phyloP scores from a whole-genome alignment of 78 protist species.

The Pelomyxa schiedti region DNA sequence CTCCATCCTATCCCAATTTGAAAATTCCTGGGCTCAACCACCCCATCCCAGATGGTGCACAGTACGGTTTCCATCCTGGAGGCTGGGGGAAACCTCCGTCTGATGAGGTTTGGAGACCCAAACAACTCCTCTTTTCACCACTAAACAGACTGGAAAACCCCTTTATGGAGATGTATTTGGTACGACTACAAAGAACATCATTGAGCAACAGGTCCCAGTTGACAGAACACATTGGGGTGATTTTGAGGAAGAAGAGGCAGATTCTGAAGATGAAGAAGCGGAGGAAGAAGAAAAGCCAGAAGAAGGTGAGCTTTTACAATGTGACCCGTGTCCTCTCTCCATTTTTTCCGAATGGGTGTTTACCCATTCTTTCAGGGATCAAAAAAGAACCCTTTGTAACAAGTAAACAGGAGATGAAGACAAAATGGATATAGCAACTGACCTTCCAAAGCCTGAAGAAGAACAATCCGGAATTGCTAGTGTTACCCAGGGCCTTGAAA shows the following conservation, averaged over 20 bases:
- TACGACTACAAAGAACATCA: not conserved
- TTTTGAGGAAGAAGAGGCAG: slow-evolving; percentile 47
- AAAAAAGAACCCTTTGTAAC: not conserved
- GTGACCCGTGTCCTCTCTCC: too few relatives aligned
- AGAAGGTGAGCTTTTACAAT: slow-evolving; percentile 7
- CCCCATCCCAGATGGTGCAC: slow-evolving; percentile 92
- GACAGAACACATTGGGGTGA: slow-evolving; percentile 50
- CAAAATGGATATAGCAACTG: not conserved
- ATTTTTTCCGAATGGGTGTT: not conserved
- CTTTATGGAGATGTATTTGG: slow-evolving; percentile 70
- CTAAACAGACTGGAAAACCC: slow-evolving; percentile 74
- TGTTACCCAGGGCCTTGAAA: slow-evolving; percentile 43
- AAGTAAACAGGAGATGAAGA: not conserved
- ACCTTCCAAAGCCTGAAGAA: not conserved
- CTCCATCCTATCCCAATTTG: slow-evolving; percentile 94
- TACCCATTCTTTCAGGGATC: not conserved
- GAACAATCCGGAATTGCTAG: slow-evolving; percentile 8
- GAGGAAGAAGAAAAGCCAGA: slow-evolving; percentile 41
- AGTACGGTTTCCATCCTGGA: slow-evolving; percentile 69
- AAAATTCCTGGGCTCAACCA: slow-evolving; percentile 94
- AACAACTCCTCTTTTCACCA: too few relatives aligned
- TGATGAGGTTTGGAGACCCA: too few relatives aligned
- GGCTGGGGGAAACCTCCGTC: slow-evolving; percentile 97
- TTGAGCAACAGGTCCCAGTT: not conserved
- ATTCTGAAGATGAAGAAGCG: slow-evolving; percentile 47